These are phyloP conservation scores for Pseudogymnoascus sp. DNA, from an alignment of 2,329 filamentous ascomycete genomes.

Conservation along the genomic window DNA sequence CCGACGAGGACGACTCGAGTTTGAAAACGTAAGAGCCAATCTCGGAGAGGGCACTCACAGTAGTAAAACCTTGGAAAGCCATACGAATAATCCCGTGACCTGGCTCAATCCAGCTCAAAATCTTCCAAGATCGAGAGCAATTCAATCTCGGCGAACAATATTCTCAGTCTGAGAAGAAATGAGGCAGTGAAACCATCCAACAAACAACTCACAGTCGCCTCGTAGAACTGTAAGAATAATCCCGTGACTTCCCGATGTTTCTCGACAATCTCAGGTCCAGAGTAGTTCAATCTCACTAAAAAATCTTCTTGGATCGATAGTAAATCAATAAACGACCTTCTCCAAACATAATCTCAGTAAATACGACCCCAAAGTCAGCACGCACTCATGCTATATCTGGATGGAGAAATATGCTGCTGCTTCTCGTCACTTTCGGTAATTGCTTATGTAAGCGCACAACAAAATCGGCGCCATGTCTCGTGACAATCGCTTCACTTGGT, in stretches of 20 bases:
- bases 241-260: not conserved
- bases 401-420: not conserved
- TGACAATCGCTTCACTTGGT: not conserved
- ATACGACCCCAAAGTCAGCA: not conserved
- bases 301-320: not conserved
- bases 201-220: too few species aligned
- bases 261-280: not conserved
- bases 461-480: not conserved
- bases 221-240: not conserved
- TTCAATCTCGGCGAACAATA: not conserved
- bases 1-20: not conserved
- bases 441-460: not conserved
- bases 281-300: not conserved
- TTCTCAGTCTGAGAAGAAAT: not conserved
- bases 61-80: not conserved
- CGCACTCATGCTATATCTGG: not conserved
- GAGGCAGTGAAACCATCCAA: not conserved
- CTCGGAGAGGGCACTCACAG: not conserved
- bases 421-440: not conserved
- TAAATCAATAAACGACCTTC: not conserved
- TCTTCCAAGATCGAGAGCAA: not conserved
- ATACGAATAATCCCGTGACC: not conserved
- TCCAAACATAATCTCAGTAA: not conserved
- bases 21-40: not conserved
- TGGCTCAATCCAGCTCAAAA: not conserved